Evolutionary conservation across 2,329 filamentous ascomycete species (phyloP), one percentile per base, ranked within the genome.

Genomic region (Ophiostoma sp.): DNA sequence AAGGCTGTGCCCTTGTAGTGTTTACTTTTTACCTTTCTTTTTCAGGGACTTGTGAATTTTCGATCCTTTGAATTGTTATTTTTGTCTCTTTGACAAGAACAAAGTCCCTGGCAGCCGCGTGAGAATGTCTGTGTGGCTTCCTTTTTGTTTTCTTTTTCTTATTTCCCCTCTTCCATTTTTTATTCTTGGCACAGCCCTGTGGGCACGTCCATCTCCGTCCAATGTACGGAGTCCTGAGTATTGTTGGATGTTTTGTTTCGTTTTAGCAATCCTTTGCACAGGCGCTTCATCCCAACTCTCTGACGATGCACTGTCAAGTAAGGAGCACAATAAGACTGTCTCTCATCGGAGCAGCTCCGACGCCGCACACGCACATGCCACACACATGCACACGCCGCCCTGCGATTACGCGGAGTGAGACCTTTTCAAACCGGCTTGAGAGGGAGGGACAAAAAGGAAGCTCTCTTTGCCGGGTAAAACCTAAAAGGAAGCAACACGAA

Each of bases 171-270:
- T 39, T 63, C 57, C 28, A 36, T 36, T 61, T 36, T 36, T 19
- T 9, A 2, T 64, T 48, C 63, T 66, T 68, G 63, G 63, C 63
- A 68, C 64, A 68, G 64, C 64, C 64, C 42, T 48, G 64, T 68
- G 42, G 64, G 8, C 61, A 39, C 61, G 28, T 33, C 6, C 33
- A 6, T 39, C 22, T 63, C 42, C 42, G 42, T 19, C 11, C 15
- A 1, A 19, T 33, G 31, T 45, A 17, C 31, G n/a, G n/a, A n/a
- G n/a, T 11, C n/a, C 25, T 12, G 2, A 39, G 5, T 57, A 22
- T 66, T 19, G 9, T 28, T 45, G 22, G n/a, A n/a, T 50, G 17
- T 17, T 52, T 52, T 15, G 66, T 69, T 69, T 69, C 28, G 25
- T 17, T 52, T 36, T 6, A 17, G 11, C 28, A 33, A 33, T 63